Evolutionary conservation across 305 asterid genomes (phyloP), one percentile per base, ranked within the genome.

Genomic region (Galium porrigens): DNA sequence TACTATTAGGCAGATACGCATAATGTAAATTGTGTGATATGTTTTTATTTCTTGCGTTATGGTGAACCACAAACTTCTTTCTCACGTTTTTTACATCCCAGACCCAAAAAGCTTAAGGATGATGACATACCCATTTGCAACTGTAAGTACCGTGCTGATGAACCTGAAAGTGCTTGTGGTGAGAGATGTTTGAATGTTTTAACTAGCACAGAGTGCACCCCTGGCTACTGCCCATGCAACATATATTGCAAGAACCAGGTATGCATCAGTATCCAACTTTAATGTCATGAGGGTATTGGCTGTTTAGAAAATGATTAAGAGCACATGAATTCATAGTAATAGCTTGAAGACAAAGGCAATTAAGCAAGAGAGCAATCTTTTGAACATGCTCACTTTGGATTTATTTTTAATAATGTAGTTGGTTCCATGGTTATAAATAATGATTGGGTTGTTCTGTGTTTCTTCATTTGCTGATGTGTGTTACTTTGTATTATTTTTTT

Each of bases 121-220:
- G 97, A 91, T 76, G 97, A 91, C 78, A 80, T 88, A 66, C 81
- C 90, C 64, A 68, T 88, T 64, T 91, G 97, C 73, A 86, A 76
- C 67, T 91, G 97, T 84, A 84, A 83, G 58, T 81, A 82, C 77
- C 82, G 83, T 61, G 74, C 72, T 65, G 56, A 58, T 76, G 81
- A 80, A 74, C 82, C 90, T 70, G 96, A 85, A 74, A 85, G 89
- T 81, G 88, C 96, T 12, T 91, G 97, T 76, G 96, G 88, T 11
- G 96, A 91, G 72, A 69, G 84, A 73, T 91, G 97, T 78, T 80
- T 88, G 87, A 90, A 90, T 79, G 86, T 80, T 27, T 72, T 86
- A 68, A 90, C 97, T 72, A 86, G 72, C 94, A 90, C 96, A 37
- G 97, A 90, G 71, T 90, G 97, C 85, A 86, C 89, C 27, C 86